A percentile compares a stretch with the other conserved stretches of the same genome.
Evolutionary conservation across 257 asterid species (phyloP).

Genomic region (Petunia axillaris): DNA sequence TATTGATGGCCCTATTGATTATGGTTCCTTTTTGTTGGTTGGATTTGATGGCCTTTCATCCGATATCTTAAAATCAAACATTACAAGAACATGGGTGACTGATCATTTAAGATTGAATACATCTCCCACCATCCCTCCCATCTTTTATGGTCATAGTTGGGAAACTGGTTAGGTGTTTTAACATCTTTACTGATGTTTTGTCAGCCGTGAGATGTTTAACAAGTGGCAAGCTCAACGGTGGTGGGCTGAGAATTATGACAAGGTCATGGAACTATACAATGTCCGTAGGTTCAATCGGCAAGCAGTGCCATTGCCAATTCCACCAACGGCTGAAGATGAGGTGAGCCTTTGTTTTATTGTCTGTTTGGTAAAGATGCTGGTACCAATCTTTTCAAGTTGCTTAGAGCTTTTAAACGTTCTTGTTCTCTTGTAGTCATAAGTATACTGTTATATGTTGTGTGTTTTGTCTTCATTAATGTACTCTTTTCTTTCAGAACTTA

Average conservation of each 20-base stretch:
- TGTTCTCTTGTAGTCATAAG: constrained; percentile 2
- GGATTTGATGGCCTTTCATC: no score
- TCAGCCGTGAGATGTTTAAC: constrained; percentile 88
- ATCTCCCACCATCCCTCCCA: constrained; percentile 10
- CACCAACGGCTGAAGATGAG: constrained; percentile 77
- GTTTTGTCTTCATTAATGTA: constrained; percentile 11
- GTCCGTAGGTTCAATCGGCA: constrained; percentile 68
- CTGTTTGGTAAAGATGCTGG: neutral
- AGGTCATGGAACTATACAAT: constrained; percentile 86
- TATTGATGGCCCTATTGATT: no score
- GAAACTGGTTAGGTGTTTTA: constrained; percentile 28
- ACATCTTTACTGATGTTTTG: constrained; percentile 27
- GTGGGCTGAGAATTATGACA: constrained; percentile 93
- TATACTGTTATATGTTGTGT: neutral
- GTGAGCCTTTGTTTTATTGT: constrained; percentile 40
- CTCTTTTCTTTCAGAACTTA: constrained; percentile 52
- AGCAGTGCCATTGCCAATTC: constrained; percentile 64
- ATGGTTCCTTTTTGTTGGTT: no score
- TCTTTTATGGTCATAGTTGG: neutral
- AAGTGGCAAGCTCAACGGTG: constrained; percentile 93
- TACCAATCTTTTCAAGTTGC: neutral
- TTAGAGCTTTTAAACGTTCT: neutral
- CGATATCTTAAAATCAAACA: no score
- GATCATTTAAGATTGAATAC: constrained; percentile 7
- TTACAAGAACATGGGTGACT: neutral